A percentile compares a stretch with the other conserved stretches of the same genome.
phyloP scores from a whole-genome alignment of 768 basidiomycete genomes.

The Polyporus arcularius region DNA sequence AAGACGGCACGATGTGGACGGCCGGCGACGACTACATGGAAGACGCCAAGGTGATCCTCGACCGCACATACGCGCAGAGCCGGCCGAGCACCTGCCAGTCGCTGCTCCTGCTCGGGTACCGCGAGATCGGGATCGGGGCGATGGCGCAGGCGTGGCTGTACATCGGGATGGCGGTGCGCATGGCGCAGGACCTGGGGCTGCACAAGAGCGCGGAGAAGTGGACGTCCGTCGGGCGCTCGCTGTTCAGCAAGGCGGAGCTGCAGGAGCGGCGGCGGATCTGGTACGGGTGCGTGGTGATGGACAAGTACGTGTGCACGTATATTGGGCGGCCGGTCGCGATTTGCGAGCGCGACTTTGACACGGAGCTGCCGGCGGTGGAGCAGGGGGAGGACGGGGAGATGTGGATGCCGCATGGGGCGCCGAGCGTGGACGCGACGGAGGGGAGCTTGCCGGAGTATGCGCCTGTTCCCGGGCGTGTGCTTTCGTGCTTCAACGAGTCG shows the following conservation, averaged over 20 bases:
- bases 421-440: slow-evolving; percentile 31
- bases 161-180: slow-evolving; percentile 86
- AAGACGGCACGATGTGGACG: slow-evolving; percentile 71
- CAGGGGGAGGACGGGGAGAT: slow-evolving; percentile 71
- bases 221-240: slow-evolving; percentile 51
- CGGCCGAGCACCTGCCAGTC: slow-evolving; percentile 77
- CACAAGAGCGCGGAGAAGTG: slow-evolving; percentile 81
- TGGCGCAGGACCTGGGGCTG: slow-evolving; percentile 89
- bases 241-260: slow-evolving; percentile 65
- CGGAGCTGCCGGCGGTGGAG: slow-evolving; percentile 58
- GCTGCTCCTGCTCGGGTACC: slow-evolving; percentile 76
- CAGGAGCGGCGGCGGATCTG: slow-evolving; percentile 74
- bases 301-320: slow-evolving; percentile 78
- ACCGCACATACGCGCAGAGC: slow-evolving; percentile 68
- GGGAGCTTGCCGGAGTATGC: slow-evolving; percentile 20
- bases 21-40: slow-evolving; percentile 76
- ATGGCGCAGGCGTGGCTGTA: slow-evolving; percentile 90
- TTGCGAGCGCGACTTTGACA: slow-evolving; percentile 76
- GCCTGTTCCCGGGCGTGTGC: slow-evolving; percentile 47
- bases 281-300: slow-evolving; percentile 79
- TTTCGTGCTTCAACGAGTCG: slow-evolving; percentile 82
- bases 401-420: slow-evolving; percentile 47
- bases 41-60: slow-evolving; percentile 65
- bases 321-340: slow-evolving; percentile 79
- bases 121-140: slow-evolving; percentile 85